Percentiles rank a stretch among this genome's conserved stretches.
These are phyloP conservation scores for Singerocomus inundabilis DNA, from an alignment of 1,284 basidiomycete species.

Conservation along the genomic window DNA sequence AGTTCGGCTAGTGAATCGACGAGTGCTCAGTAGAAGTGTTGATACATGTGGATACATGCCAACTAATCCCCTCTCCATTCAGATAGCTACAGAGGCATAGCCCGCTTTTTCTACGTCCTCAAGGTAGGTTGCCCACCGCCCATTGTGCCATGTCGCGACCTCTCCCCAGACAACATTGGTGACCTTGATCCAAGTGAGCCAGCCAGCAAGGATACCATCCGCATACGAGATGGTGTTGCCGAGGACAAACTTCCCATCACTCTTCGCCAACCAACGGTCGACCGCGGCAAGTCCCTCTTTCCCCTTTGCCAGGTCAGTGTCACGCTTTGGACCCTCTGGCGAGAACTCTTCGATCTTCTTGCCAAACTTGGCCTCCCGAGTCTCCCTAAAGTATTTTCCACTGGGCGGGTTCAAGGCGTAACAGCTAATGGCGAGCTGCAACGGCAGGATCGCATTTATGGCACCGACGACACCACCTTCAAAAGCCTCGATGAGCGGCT, in stretches of 20 bases:
- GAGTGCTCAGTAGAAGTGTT: not conserved
- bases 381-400: slow-evolving; percentile 32
- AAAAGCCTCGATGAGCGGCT: slow-evolving; percentile 26
- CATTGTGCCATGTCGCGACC: slow-evolving; percentile 32
- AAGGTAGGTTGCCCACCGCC: slow-evolving; percentile 34
- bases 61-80: not conserved
- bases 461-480: slow-evolving; percentile 17
- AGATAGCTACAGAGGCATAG: slow-evolving; percentile 21
- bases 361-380: slow-evolving; percentile 30
- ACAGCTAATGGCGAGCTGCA: slow-evolving; percentile 18
- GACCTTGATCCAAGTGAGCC: slow-evolving; percentile 30
- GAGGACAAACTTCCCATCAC: slow-evolving; percentile 32
- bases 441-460: slow-evolving; percentile 12
- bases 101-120: slow-evolving; percentile 26
- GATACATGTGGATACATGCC: slow-evolving; percentile 4
- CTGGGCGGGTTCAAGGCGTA: slow-evolving; percentile 31
- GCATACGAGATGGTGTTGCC: slow-evolving; percentile 38
- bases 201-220: slow-evolving; percentile 32
- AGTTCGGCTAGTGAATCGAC: not conserved
- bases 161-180: slow-evolving; percentile 29
- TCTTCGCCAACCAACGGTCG: slow-evolving; percentile 28
- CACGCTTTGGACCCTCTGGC: slow-evolving; percentile 27
- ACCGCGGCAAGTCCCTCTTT: slow-evolving; percentile 26
- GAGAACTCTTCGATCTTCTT: slow-evolving; percentile 35
- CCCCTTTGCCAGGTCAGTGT: slow-evolving; percentile 25